Conservation (phyloP, 2,329 filamentous ascomycete species). For the Clathrospora elynae region DNA sequence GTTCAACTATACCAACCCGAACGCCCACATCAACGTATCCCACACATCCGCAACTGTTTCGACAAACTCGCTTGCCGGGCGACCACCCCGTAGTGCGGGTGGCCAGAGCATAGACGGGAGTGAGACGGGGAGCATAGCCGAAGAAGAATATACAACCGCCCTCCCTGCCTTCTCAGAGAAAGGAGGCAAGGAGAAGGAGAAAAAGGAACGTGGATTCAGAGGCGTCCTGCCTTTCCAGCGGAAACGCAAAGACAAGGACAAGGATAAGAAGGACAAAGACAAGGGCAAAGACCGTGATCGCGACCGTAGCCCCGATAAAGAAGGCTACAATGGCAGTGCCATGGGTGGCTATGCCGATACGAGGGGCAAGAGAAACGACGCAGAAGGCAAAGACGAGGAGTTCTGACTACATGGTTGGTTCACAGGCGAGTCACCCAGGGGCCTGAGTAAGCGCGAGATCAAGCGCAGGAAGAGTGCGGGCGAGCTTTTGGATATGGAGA, state of each 20-base stretch:
- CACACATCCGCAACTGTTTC: slow-evolving; percentile 21
- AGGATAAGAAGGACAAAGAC: slow-evolving; percentile 31
- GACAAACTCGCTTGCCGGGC: slow-evolving; percentile 25
- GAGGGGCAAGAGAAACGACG: slow-evolving; percentile 3
- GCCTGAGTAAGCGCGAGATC: slow-evolving; percentile 28
- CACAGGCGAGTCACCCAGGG: slow-evolving; percentile 27
- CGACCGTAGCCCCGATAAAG: slow-evolving; percentile 8
- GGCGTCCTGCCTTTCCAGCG: slow-evolving; percentile 47
- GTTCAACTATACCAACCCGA: slow-evolving; percentile 31
- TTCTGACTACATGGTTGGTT: slow-evolving; percentile 48
- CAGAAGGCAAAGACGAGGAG: slow-evolving; percentile 29
- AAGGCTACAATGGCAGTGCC: slow-evolving; percentile 23
- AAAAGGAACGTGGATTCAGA: slow-evolving; percentile 48
- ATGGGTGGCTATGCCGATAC: slow-evolving; percentile 28
- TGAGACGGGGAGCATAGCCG: slow-evolving; percentile 42
- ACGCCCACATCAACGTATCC: slow-evolving; percentile 36
- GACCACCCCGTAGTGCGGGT: slow-evolving; percentile 35
- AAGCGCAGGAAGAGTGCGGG: slow-evolving; percentile 40
- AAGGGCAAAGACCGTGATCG: slow-evolving; percentile 26
- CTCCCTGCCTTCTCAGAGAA: slow-evolving; percentile 44
- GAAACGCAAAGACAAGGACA: slow-evolving; percentile 42
- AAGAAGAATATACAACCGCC: slow-evolving; percentile 48
- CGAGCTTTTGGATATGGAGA: slow-evolving; percentile 28
- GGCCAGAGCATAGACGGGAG: slow-evolving; percentile 40
- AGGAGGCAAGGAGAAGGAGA: slow-evolving; percentile 43